Evolutionary conservation across 2,329 filamentous ascomycete genomes (phyloP).

Genomic region (Gaeumannomyces tritici): DNA sequence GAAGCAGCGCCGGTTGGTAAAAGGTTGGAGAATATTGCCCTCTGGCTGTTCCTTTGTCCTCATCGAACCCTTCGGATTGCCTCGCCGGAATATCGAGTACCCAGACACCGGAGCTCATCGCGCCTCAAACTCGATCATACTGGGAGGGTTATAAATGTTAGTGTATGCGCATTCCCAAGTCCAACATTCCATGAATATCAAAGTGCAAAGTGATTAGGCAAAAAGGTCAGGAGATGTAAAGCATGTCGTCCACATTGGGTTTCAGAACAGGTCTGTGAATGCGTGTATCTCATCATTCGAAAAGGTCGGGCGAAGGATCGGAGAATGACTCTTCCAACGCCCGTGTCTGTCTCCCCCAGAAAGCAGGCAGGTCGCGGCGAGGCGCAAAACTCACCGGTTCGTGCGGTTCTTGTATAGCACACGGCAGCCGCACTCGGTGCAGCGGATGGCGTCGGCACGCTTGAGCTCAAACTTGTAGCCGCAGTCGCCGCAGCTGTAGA

Average conservation of each 20-base stretch:
- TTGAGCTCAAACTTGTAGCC: conserved; percentile 66
- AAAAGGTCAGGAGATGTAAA: conserved; percentile 21
- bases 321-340: not conserved
- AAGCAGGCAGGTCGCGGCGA: not conserved
- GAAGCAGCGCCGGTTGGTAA: too few relatives aligned
- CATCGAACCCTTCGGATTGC: not conserved
- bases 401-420: conserved; percentile 97
- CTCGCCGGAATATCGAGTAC: not conserved
- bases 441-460: conserved; percentile 72
- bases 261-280: conserved; percentile 63
- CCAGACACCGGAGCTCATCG: conserved; percentile 37
- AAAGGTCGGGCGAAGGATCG: not conserved
- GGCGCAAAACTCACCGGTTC: conserved; percentile 61
- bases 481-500: conserved; percentile 78
- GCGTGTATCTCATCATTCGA: conserved; percentile 43
- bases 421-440: conserved; percentile 87
- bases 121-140: conserved; percentile 96
- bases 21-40: not conserved
- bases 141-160: conserved; percentile 9
- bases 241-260: conserved; percentile 32
- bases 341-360: not conserved
- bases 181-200: not conserved
- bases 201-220: not conserved
- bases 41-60: not conserved
- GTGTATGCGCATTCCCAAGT: not conserved